Conservation (phyloP, 805 yeast genomes). For the Candida saitoana region DNA sequence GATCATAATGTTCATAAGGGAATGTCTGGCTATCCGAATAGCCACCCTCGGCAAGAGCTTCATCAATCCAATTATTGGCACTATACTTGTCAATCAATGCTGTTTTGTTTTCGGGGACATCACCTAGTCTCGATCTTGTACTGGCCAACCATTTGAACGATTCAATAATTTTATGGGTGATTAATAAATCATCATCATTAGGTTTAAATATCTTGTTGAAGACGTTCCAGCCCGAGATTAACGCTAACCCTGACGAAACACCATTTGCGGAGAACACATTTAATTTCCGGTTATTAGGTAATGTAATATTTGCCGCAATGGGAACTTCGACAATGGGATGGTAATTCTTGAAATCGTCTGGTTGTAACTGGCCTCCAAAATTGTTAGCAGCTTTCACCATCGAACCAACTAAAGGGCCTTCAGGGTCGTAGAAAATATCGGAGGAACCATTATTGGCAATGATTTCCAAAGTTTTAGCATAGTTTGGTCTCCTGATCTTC, state of each 20-base stretch:
- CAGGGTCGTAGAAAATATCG: constrained; percentile 78
- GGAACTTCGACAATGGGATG: constrained; percentile 46
- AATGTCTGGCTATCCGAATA: constrained; percentile 58
- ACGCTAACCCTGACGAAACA: constrained; percentile 79
- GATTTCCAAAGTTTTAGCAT: constrained; percentile 62
- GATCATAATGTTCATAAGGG: constrained; percentile 70
- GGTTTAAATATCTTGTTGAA: constrained; percentile 37
- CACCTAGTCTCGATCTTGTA: constrained; percentile 84
- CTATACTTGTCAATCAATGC: constrained; percentile 42
- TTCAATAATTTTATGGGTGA: constrained; percentile 70
- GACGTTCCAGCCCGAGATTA: constrained; percentile 69
- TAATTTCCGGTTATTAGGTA: constrained; percentile 15
- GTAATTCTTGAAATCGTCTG: constrained; percentile 66
- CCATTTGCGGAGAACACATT: constrained; percentile 53
- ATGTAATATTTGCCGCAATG: constrained; percentile 23
- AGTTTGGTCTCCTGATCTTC: constrained; percentile 49
- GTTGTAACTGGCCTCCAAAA: constrained; percentile 64
- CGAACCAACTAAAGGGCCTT: constrained; percentile 64
- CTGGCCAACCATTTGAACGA: constrained; percentile 93
- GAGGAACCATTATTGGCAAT: constrained; percentile 74
- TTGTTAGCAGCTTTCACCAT: constrained; percentile 47
- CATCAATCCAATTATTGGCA: constrained; percentile 53
- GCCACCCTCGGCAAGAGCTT: constrained; percentile 36
- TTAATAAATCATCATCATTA: constrained; percentile 24
- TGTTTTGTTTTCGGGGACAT: constrained; percentile 38